A percentile compares a stretch with the other conserved stretches of the same genome.
Evolutionary conservation across 768 basidiomycete species (phyloP).

Genomic region (Tubosaeta sp.): DNA sequence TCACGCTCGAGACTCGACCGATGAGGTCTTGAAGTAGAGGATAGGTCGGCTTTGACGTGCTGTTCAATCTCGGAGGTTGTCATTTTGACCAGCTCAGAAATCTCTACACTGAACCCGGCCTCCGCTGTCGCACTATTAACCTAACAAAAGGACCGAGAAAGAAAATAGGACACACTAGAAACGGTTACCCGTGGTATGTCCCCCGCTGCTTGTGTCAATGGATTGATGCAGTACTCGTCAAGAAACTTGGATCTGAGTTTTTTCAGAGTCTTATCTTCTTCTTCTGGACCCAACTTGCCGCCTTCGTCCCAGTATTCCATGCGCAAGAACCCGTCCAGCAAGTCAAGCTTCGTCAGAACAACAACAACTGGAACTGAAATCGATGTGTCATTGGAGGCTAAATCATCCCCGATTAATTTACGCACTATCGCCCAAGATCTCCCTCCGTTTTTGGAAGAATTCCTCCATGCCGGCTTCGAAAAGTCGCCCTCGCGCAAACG

Average conservation of each 20-base stretch:
- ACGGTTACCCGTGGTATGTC: neutral
- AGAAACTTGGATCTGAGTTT: neutral
- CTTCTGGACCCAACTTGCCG: neutral
- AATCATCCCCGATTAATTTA: neutral
- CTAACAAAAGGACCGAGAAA: neutral
- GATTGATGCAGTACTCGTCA: neutral
- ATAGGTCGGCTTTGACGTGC: neutral
- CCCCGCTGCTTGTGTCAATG: neutral
- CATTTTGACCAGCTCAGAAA: neutral
- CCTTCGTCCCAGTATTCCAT: neutral
- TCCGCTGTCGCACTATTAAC: neutral
- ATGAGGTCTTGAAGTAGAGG: neutral
- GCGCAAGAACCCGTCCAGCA: neutral
- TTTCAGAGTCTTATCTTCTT: neutral
- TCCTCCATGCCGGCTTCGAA: neutral
- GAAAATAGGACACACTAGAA: neutral
- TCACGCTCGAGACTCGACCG: neutral
- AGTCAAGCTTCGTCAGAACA: slow-evolving; percentile 1
- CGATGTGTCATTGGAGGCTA: neutral
- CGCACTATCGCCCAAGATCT: slow-evolving; percentile 1
- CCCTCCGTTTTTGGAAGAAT: neutral
- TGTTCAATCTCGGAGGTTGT: neutral
- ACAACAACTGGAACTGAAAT: neutral
- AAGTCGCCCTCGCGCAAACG: neutral
- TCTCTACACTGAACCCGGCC: neutral